Evolutionary conservation across 208 protist genomes (phyloP), one percentile per base, ranked within the genome.

Genomic region (Wallacemonas collosoma): DNA sequence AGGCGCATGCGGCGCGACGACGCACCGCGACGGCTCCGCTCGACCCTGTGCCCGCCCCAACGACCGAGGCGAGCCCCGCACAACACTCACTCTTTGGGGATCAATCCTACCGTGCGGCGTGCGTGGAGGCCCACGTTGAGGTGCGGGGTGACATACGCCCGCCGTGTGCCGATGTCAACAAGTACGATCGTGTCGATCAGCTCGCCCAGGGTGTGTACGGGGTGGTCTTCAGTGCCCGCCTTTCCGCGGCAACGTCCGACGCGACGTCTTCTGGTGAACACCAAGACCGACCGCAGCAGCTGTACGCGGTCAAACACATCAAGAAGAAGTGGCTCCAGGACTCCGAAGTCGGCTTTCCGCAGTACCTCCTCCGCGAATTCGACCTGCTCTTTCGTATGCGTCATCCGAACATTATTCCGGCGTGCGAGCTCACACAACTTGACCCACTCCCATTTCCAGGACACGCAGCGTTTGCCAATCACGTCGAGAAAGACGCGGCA

Each of bases 191-290:
- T 35, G 69, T 84, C 1, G 70, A 70, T 11, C 68, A 71, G 38
- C 84, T 94, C 62, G 86, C 87, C 2, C 79, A 91, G 48, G 92
- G 91, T 38, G 92, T 95, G 44, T 96, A 96, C 69, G 92, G 92
- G 47, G 88, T 96, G 2, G 92, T 96, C 1, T 91, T 86, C 41
- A 80, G 80, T 45, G 92, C 89, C 6, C 76, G 41, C 2, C 65
- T 67, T 58, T 50, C 45, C 45, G 45, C 45, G 8, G 8, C 47
- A 35, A 26, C 26, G 26, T 26, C 26, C 26, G 26, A 26, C 26
- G 26, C 26, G 26, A 26, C 26, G 26, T 26, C 26, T 26, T 26
- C 26, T 26, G 26, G 26, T 26, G 26, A 26, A 26, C 26, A 26
- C 26, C 26, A 26, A 26, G 26, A 26, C 26, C 26, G 26, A 26